Evolutionary conservation across 169 alveolate genomes (phyloP).

Genomic region (Toxoplasma gondii): DNA sequence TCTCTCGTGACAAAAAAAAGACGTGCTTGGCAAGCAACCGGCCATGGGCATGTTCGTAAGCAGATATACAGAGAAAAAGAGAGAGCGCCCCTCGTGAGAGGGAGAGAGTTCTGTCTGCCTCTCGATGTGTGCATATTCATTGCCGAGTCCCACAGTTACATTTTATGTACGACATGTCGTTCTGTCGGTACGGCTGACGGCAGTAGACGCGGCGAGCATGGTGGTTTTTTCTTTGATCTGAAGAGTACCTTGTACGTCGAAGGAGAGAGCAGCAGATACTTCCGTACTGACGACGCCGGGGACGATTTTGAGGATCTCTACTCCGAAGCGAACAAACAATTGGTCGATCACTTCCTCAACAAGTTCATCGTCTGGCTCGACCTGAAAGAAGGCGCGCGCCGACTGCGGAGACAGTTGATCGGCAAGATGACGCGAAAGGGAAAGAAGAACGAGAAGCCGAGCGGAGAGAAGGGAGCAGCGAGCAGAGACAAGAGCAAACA

Average conservation of each 20-base stretch:
- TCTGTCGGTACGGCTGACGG: too few relatives aligned
- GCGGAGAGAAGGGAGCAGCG: background rate
- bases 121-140: too few relatives aligned
- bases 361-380: background rate
- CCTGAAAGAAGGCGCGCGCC: background rate
- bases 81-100: too few relatives aligned
- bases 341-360: constrained; percentile 74
- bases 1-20: background rate
- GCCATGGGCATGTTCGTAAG: too few relatives aligned
- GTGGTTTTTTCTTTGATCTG: background rate
- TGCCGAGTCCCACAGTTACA: too few relatives aligned
- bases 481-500: background rate
- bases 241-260: constrained; percentile 74
- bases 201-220: too few relatives aligned
- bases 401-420: too few relatives aligned
- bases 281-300: constrained; percentile 88
- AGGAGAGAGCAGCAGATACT: constrained; percentile 85
- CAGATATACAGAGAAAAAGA: too few relatives aligned
- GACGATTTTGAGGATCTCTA: constrained; percentile 79
- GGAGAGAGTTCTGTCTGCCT: too few relatives aligned
- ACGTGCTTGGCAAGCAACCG: background rate
- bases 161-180: too few relatives aligned
- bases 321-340: constrained; percentile 82
- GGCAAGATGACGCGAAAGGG: background rate
- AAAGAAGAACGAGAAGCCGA: background rate